Percentiles rank a stretch among this genome's conserved stretches.
Conservation (phyloP, 2,329 filamentous ascomycete species). For the Ophiognomonia clavigignenti-juglandacearum region DNA sequence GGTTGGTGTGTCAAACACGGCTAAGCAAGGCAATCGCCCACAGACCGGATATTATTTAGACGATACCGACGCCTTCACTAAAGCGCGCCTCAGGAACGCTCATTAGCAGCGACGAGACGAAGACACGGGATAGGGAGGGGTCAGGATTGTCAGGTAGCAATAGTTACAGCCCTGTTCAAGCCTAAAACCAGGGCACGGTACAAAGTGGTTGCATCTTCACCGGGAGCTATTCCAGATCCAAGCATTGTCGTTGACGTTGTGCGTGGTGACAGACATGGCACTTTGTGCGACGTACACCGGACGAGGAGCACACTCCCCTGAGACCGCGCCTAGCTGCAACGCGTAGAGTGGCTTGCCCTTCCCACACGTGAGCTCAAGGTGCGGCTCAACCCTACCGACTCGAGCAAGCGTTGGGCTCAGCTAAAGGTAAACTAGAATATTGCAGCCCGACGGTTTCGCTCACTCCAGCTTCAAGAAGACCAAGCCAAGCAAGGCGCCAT, state of each 20-base stretch:
- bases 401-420: background rate
- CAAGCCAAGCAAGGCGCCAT: background rate
- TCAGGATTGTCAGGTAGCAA: background rate
- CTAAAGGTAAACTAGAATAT: background rate
- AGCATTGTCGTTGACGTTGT: background rate
- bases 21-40: too few relatives aligned
- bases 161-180: too few relatives aligned
- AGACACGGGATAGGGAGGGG: background rate
- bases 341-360: slow-evolving; percentile 11
- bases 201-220: slow-evolving; percentile 1
- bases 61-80: too few relatives aligned
- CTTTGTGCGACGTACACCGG: too few relatives aligned
- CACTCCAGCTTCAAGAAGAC: background rate
- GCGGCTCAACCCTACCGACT: background rate
- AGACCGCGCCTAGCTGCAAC: slow-evolving; percentile 2
- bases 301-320: too few relatives aligned
- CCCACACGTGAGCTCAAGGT: slow-evolving; percentile 1
- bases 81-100: too few relatives aligned
- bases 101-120: too few relatives aligned
- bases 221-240: slow-evolving; percentile 4
- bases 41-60: too few relatives aligned
- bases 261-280: background rate
- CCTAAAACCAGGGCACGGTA: background rate
- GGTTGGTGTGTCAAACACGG: too few relatives aligned
- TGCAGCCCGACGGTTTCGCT: background rate